Conservation (phyloP, 306 rosid genomes). For the Canavalia gladiata region DNA sequence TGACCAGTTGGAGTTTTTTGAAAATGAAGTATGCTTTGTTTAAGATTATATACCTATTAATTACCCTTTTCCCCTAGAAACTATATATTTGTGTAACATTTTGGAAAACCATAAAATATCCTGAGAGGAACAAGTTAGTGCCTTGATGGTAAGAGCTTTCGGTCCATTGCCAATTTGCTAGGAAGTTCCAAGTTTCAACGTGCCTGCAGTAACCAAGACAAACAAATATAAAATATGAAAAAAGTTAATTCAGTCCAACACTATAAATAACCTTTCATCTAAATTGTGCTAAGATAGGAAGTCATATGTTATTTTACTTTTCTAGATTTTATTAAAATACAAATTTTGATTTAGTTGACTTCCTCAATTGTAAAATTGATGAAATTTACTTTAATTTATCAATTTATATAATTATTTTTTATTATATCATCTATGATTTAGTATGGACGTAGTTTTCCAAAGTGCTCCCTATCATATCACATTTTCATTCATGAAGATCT, state of each 20-base stretch:
- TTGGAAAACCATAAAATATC: neutral
- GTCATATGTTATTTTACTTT: neutral
- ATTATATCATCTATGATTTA: no score
- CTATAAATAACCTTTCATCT: neutral
- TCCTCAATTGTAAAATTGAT: neutral
- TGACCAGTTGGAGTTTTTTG: neutral
- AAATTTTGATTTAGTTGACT: constrained; percentile 4
- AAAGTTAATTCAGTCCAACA: neutral
- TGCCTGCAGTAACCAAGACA: neutral
- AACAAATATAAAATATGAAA: neutral
- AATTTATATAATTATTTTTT: no score
- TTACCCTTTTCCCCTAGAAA: neutral
- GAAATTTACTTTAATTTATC: neutral
- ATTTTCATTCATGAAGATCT: neutral
- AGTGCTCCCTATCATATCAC: neutral
- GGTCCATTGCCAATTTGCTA: neutral
- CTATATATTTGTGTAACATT: neutral
- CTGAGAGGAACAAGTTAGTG: neutral
- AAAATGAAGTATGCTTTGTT: neutral
- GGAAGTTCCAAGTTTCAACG: neutral
- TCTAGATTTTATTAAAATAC: neutral
- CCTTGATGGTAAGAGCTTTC: neutral
- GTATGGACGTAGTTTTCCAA: no score
- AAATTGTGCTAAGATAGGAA: neutral
- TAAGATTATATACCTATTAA: neutral